Conservation (phyloP, 2,329 filamentous ascomycete species). For the Aureobasidium vineae region DNA sequence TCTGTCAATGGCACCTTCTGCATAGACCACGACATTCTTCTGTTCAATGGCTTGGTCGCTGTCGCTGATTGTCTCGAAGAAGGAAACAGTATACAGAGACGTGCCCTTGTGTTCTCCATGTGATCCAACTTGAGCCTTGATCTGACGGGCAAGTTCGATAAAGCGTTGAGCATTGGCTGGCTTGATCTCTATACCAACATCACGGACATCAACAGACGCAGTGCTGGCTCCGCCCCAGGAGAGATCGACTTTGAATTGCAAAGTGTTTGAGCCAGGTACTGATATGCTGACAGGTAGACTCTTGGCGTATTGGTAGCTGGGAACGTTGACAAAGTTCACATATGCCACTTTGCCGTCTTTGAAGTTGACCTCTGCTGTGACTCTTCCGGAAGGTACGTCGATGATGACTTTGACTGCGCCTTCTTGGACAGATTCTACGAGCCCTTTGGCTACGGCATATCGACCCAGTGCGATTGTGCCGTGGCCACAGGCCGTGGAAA, state of each 20-base stretch:
- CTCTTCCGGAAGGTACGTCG: slow-evolving; percentile 28
- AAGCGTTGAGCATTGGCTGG: slow-evolving; percentile 24
- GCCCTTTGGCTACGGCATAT: slow-evolving; percentile 38
- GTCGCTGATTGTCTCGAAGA: slow-evolving; percentile 24
- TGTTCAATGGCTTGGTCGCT: slow-evolving; percentile 16
- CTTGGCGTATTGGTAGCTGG: slow-evolving; percentile 22
- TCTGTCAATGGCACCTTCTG: slow-evolving; percentile 50
- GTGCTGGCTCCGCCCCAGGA: slow-evolving; percentile 27
- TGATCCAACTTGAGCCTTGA: slow-evolving; percentile 14
- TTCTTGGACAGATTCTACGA: slow-evolving; percentile 15
- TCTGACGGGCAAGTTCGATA: slow-evolving; percentile 14
- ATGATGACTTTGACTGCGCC: slow-evolving; percentile 23
- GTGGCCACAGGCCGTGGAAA: slow-evolving; percentile 54
- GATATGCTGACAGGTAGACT: neutral
- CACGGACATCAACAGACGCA: slow-evolving; percentile 23
- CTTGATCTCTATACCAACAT: slow-evolving; percentile 8
- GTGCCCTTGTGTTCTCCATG: slow-evolving; percentile 15
- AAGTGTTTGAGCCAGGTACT: no score
- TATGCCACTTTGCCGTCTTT: slow-evolving; percentile 2
- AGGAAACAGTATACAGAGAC: slow-evolving; percentile 27
- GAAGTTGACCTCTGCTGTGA: slow-evolving; percentile 19
- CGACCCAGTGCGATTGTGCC: slow-evolving; percentile 52
- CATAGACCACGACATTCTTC: slow-evolving; percentile 35
- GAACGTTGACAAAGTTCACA: slow-evolving; percentile 29
- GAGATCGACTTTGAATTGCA: slow-evolving; percentile 8